Conservation (phyloP, 441 rosid species). For the Adansonia gregorii region DNA sequence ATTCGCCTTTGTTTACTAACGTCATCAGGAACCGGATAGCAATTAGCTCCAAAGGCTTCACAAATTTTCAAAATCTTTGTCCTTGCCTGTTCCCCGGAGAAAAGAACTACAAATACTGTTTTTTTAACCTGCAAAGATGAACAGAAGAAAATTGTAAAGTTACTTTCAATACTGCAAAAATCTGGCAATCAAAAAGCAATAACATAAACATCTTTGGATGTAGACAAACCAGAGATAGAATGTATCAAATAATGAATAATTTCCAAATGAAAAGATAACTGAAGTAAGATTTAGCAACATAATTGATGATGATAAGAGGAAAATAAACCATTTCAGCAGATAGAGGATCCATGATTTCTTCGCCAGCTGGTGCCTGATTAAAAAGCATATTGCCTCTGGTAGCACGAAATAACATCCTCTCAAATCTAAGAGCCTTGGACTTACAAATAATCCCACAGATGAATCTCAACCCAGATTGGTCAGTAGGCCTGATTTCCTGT, state of each 20-base stretch:
- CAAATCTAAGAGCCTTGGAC: constrained; percentile 76
- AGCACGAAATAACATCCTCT: constrained; percentile 95
- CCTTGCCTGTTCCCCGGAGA: constrained; percentile 98
- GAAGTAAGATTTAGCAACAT: constrained; percentile 18
- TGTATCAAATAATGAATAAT: constrained; percentile 3
- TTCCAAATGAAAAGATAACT: constrained; percentile 21
- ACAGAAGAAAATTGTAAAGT: constrained; percentile 22
- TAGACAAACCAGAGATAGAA: background rate
- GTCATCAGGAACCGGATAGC: constrained; percentile 95
- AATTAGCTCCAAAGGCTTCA: constrained; percentile 95
- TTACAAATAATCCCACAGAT: constrained; percentile 88
- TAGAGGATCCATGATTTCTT: constrained; percentile 89
- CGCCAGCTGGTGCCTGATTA: constrained; percentile 87
- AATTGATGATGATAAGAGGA: constrained; percentile 20
- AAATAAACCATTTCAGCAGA: constrained; percentile 72
- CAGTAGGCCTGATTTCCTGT: constrained; percentile 74
- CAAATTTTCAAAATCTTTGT: constrained; percentile 86
- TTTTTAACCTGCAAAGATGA: constrained; percentile 72
- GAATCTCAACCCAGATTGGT: constrained; percentile 86
- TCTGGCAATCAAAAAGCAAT: constrained; percentile 13
- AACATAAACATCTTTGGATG: constrained; percentile 14
- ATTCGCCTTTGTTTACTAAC: constrained; percentile 81
- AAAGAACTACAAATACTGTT: constrained; percentile 81
- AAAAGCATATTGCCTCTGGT: constrained; percentile 99
- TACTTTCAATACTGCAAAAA: constrained; percentile 20